Base-by-base conservation (phyloP, 1,284 basidiomycete species). In the Cutaneotrichosporon dermatis region DNA sequence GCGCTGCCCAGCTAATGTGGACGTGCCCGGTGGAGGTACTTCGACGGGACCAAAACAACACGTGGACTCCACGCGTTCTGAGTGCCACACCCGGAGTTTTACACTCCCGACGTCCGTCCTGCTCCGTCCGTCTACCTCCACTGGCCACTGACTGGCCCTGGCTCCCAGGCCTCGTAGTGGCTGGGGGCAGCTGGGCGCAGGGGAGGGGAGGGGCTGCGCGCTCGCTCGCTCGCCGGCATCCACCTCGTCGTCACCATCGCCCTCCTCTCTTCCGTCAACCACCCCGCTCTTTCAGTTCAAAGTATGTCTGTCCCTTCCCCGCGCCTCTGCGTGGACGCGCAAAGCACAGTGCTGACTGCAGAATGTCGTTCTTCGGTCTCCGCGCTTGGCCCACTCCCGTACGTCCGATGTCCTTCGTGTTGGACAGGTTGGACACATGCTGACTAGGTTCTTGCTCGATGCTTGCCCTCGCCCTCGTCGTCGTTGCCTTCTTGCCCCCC, bases 381-480 rank as follows among this genome's bases (percentile, higher is more conserved):
- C 70, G 72, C 63, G 70, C 70, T 59, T 76, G 73, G 71, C 71
- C 72, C 65, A 76, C 74, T 62, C 72, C 74, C 52, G 74, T 76
- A 62, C 57, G 71, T 72, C 62, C 25, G 25, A 25, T 25, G 25
- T 25, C 25, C 25, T 25, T 25, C 25, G 25, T 25, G 25, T 25
- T 25, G 25, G 25, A 25, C 25, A 25, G 25, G 25, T 25, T 25
- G 25, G 34, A 10, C 35, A 52, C n/a, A 49, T 60, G 59, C 59
- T 60, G 50, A 56, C 59, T 42, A 37, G 43, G 43, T 46, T 9
- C 46, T 36, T 11, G 16, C 25, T 25, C 25, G 25, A 25, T 25
- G 25, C 4, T 25, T 51, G 53, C 54, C 13, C 16, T 51, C 39
- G 36, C 12, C 16, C 12, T 12, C 7, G 12, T 35, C 46, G 25